Conservation (phyloP, 2,329 filamentous ascomycete species). For the Aureobasidium lini region DNA sequence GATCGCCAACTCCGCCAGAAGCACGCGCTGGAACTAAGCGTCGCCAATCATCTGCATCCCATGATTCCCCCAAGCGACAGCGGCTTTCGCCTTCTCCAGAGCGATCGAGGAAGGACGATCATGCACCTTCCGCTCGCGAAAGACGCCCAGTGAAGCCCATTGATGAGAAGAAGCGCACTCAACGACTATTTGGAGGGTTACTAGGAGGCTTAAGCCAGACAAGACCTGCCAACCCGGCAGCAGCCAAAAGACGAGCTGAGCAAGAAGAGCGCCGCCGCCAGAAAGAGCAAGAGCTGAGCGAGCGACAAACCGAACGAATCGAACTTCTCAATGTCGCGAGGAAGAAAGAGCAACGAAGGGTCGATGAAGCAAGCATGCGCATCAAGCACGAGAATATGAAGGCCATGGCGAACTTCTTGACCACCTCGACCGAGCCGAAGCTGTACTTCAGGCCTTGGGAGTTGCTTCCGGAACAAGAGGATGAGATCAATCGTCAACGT, state of each 20-base stretch:
- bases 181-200: slow-evolving; percentile 77
- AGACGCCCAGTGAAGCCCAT: slow-evolving; percentile 7
- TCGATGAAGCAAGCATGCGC: slow-evolving; percentile 63
- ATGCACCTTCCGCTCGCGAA: neutral
- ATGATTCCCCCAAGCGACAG: slow-evolving; percentile 2
- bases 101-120: neutral
- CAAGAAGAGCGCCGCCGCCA: slow-evolving; percentile 3
- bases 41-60: neutral
- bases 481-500: slow-evolving; percentile 63
- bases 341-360: slow-evolving; percentile 61
- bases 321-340: slow-evolving; percentile 34
- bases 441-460: slow-evolving; percentile 88
- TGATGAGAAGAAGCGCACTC: slow-evolving; percentile 78
- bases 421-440: slow-evolving; percentile 62
- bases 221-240: neutral
- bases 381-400: slow-evolving; percentile 66
- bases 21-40: slow-evolving; percentile 2
- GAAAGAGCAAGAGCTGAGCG: slow-evolving; percentile 7
- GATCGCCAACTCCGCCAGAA: neutral
- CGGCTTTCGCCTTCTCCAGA: neutral
- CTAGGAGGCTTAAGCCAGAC: slow-evolving; percentile 31
- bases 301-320: slow-evolving; percentile 11
- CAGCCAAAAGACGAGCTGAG: slow-evolving; percentile 11
- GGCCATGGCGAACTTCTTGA: slow-evolving; percentile 63
- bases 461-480: slow-evolving; percentile 60